phyloP scores from a whole-genome alignment of 768 basidiomycete genomes.

The Nevesoporus exiguus region DNA sequence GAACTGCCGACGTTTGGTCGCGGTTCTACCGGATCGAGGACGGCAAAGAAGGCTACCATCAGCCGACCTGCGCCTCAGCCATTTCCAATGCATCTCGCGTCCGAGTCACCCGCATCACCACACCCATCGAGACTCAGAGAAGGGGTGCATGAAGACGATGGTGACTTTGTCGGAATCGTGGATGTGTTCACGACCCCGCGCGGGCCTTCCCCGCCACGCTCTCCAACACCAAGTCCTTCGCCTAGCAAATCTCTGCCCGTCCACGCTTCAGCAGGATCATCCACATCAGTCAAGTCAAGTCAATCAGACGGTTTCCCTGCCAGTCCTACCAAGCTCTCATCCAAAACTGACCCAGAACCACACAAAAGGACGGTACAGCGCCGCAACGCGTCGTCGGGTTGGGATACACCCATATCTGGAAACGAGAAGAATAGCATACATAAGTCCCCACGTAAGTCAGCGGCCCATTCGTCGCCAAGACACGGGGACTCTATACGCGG shows the following conservation, averaged over 20 bases:
- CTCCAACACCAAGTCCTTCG: conserved; percentile 21
- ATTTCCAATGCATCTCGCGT: conserved; percentile 27
- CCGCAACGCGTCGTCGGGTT: conserved; percentile 1
- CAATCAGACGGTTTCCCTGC: conserved; percentile 4
- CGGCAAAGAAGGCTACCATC: not conserved
- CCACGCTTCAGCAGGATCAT: not conserved
- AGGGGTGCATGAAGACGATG: not conserved
- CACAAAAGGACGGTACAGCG: not conserved
- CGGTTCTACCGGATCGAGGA: conserved; percentile 4
- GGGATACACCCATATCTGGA: not conserved
- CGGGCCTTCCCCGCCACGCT: conserved; percentile 18
- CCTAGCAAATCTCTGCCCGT: not conserved
- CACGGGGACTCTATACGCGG: not conserved
- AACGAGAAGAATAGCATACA: conserved; percentile 4
- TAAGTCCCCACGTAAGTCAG: conserved; percentile 28
- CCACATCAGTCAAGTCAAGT: not conserved
- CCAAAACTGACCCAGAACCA: not conserved
- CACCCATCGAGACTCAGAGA: not conserved
- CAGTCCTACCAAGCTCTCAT: conserved; percentile 9
- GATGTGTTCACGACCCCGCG: conserved; percentile 25
- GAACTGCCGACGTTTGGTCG: conserved; percentile 21
- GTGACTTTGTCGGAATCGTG: conserved; percentile 6
- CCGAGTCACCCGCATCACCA: not conserved
- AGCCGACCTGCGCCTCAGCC: conserved; percentile 14
- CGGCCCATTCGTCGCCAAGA: conserved; percentile 25